These are phyloP conservation scores for Ambrosiella cleistominuta DNA, from an alignment of 2,329 filamentous ascomycete genomes.

Conservation along the genomic window DNA sequence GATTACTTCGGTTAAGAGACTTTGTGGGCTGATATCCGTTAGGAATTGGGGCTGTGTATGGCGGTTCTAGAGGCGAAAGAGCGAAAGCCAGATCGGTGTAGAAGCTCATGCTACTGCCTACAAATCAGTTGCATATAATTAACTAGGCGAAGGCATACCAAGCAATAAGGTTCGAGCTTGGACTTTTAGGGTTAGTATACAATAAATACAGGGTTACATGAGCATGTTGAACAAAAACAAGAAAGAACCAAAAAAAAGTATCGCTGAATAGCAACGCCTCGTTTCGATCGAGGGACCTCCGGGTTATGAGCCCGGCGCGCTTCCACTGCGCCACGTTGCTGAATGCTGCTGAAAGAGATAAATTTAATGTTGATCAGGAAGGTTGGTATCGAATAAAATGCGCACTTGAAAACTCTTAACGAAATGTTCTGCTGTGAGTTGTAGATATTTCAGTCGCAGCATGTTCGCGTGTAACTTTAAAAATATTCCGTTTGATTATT, in stretches of 20 bases:
- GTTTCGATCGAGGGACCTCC: constrained; percentile 13
- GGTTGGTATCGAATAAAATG: too few species aligned
- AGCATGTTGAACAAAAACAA: not conserved
- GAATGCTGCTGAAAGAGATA: not conserved
- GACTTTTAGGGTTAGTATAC: not conserved
- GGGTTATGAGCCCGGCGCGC: constrained; percentile 13
- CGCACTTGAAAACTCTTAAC: too few species aligned
- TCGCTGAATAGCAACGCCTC: constrained; percentile 9
- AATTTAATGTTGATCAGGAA: too few species aligned
- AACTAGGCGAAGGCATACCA: not conserved
- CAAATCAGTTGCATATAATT: not conserved
- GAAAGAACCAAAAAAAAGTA: not conserved
- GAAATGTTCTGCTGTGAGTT: too few species aligned
- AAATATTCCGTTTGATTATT: too few species aligned
- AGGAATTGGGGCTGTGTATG: too few species aligned
- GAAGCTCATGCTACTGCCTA: not conserved
- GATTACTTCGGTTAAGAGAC: too few species aligned
- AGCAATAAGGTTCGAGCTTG: not conserved
- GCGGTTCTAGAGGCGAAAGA: too few species aligned
- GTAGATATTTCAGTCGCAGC: too few species aligned
- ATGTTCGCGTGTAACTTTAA: too few species aligned
- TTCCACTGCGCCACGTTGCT: constrained; percentile 14
- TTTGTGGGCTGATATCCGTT: too few species aligned
- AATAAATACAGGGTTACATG: not conserved
- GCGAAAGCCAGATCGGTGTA: too few species aligned